Percentiles rank a stretch among this genome's conserved stretches.
Conservation (phyloP, 306 rosid species). For the Sphenostylis stenocarpa region DNA sequence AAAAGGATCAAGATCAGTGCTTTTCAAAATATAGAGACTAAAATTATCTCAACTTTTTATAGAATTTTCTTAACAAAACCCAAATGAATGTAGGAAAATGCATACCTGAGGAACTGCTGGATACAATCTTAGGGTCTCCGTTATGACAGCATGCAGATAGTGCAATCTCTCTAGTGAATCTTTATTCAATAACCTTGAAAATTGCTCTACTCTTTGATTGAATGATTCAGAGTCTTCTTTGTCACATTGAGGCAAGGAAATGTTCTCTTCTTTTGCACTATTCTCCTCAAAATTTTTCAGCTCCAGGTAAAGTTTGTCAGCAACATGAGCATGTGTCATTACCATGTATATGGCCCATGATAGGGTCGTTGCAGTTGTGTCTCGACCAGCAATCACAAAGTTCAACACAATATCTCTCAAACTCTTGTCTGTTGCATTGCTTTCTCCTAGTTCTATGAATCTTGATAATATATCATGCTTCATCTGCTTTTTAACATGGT, state of each 20-base stretch:
- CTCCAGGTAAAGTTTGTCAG: slow-evolving; percentile 72
- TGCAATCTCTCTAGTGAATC: slow-evolving; percentile 68
- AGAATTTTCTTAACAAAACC: neutral
- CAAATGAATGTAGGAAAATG: neutral
- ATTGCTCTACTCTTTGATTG: slow-evolving; percentile 59
- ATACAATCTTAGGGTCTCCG: slow-evolving; percentile 85
- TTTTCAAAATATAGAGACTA: no score
- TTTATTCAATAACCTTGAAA: slow-evolving; percentile 59
- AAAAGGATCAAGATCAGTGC: no score
- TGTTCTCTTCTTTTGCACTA: slow-evolving; percentile 56
- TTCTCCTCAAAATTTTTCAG: slow-evolving; percentile 67
- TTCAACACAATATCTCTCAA: slow-evolving; percentile 86
- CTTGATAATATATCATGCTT: slow-evolving; percentile 88
- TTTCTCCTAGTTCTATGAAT: slow-evolving; percentile 71
- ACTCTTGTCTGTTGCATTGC: slow-evolving; percentile 63
- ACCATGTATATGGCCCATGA: slow-evolving; percentile 94
- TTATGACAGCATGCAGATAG: slow-evolving; percentile 83
- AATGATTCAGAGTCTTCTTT: slow-evolving; percentile 54
- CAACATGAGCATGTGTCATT: slow-evolving; percentile 69
- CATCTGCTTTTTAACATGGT: slow-evolving; percentile 45
- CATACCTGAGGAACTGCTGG: slow-evolving; percentile 98
- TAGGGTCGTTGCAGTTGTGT: slow-evolving; percentile 91
- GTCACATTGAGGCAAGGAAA: slow-evolving; percentile 49
- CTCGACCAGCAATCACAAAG: slow-evolving; percentile 97
- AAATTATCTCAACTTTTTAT: neutral